Base-by-base conservation (phyloP, 1,139 yeast genomes). In the Hyphopichia wangnamkhiaoensis region DNA sequence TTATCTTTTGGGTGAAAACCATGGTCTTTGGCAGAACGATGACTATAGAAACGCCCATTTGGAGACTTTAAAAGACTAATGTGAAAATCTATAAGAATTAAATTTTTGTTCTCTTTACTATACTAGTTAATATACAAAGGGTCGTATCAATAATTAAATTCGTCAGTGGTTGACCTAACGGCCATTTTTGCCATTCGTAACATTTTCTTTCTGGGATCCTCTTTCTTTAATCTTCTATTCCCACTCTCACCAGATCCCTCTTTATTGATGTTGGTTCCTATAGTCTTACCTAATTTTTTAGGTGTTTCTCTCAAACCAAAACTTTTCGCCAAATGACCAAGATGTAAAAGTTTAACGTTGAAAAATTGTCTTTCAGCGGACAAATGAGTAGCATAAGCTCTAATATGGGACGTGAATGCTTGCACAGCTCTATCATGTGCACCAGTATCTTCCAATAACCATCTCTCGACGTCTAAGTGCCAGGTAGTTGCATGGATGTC, bases 361-460 rank as follows among this genome's bases (percentile, higher is more conserved):
- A 93, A 93, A 46, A 76, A 80, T 33, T 72, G 76, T 54, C 93
- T 78, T 60, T 94, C 98, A 1, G 80, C 56, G 0, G 91, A 70
- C 45, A 89, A 77, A 68, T 93, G 99, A 0, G 99, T 93, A n/a
- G 98, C 89, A 58, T 93, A 93, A 0, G 98, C 98, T 55, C 98
- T 76, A 31, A 93, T 72, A 60, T 93, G 98, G 45, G 96, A 84
- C 8, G 86, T 80, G 56, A 88, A 93, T 2, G 88, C 98, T 52
- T 82, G 79, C 13, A 77, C 75, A 0, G 96, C 95, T 31, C 63
- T 59, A 17, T 78, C 80, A 40, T 82, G 84, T 10, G 76, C 76
- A 0, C 68, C 61, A 1, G 75, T 64, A 50, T 86, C 87, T 50
- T 82, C 95, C 35, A 93, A 64, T 24, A 91, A 68, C 85, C 95